Conservation (phyloP, 495 filamentous ascomycete species). For the Cairneyella variabilis region DNA sequence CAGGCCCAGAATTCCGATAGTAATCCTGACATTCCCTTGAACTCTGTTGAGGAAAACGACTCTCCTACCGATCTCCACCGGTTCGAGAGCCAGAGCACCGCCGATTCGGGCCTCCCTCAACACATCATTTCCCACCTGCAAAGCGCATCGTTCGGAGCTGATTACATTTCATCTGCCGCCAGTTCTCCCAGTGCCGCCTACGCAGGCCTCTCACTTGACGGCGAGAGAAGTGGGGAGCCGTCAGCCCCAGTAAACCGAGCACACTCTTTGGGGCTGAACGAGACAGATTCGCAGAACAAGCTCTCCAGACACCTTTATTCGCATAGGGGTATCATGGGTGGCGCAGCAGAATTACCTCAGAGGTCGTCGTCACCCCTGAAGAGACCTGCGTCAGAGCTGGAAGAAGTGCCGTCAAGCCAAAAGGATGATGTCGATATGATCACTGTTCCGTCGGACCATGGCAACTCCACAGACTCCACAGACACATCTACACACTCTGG, state of each 20-base stretch:
- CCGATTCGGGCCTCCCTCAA: slow-evolving; percentile 48
- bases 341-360: slow-evolving; percentile 44
- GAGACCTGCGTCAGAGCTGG: slow-evolving; percentile 50
- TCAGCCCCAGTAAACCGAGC: slow-evolving; percentile 13
- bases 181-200: slow-evolving; percentile 72
- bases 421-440: slow-evolving; percentile 49
- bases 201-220: slow-evolving; percentile 64
- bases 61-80: slow-evolving; percentile 30
- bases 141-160: slow-evolving; percentile 41
- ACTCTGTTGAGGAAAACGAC: slow-evolving; percentile 36
- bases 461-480: slow-evolving; percentile 14
- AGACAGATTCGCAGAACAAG: slow-evolving; percentile 16
- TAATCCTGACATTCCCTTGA: slow-evolving; percentile 41
- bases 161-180: slow-evolving; percentile 50
- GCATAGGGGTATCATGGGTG: slow-evolving; percentile 49
- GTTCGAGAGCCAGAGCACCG: slow-evolving; percentile 49
- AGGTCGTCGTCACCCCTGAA: slow-evolving; percentile 53
- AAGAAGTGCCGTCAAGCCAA: slow-evolving; percentile 26
- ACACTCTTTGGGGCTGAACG: slow-evolving; percentile 27
- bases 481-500: background rate
- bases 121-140: slow-evolving; percentile 47
- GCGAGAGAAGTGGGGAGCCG: slow-evolving; percentile 51
- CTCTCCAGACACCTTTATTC: slow-evolving; percentile 40
- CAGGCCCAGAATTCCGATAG: slow-evolving; percentile 29
- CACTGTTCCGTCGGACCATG: slow-evolving; percentile 23